Evolutionary conservation across 805 yeast species (phyloP).

Genomic region (Metschnikowia peoriensis): DNA sequence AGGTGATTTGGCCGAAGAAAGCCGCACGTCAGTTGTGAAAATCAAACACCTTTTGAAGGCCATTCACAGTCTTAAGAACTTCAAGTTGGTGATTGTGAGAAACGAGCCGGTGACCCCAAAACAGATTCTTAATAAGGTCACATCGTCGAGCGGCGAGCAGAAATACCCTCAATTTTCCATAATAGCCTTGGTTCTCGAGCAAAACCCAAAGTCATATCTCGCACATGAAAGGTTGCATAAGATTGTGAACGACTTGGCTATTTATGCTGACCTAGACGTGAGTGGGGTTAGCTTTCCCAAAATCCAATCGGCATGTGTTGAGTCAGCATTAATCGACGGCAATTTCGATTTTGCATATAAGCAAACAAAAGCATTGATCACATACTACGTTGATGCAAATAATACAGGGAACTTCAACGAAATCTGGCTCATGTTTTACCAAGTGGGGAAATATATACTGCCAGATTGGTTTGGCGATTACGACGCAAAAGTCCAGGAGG

Average conservation of each 20-base stretch:
- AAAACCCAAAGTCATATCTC: constrained; percentile 51
- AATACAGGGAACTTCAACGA: constrained; percentile 22
- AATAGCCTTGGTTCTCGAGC: constrained; percentile 47
- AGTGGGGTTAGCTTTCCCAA: constrained; percentile 26
- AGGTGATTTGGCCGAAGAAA: not conserved
- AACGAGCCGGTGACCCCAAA: constrained; percentile 18
- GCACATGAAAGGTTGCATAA: constrained; percentile 41
- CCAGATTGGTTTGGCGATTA: constrained; percentile 22
- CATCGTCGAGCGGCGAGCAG: constrained; percentile 6
- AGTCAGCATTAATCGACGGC: constrained; percentile 59
- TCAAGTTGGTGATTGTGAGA: constrained; percentile 23
- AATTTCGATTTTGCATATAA: constrained; percentile 61
- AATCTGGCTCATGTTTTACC: constrained; percentile 73
- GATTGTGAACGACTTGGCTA: constrained; percentile 40
- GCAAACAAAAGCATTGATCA: constrained; percentile 39
- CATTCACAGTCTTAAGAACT: constrained; percentile 33
- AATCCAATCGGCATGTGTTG: constrained; percentile 54
- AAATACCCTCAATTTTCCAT: constrained; percentile 22
- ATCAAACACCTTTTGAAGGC: constrained; percentile 39
- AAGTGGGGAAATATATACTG: constrained; percentile 55
- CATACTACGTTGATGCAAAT: constrained; percentile 17
- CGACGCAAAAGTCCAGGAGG: constrained; percentile 14
- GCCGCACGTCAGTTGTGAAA: constrained; percentile 14
- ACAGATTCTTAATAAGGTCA: constrained; percentile 15
- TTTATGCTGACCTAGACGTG: constrained; percentile 32